phyloP scores from a whole-genome alignment of 2,329 filamentous ascomycete genomes.

The Penicillium sclerotigenum region DNA sequence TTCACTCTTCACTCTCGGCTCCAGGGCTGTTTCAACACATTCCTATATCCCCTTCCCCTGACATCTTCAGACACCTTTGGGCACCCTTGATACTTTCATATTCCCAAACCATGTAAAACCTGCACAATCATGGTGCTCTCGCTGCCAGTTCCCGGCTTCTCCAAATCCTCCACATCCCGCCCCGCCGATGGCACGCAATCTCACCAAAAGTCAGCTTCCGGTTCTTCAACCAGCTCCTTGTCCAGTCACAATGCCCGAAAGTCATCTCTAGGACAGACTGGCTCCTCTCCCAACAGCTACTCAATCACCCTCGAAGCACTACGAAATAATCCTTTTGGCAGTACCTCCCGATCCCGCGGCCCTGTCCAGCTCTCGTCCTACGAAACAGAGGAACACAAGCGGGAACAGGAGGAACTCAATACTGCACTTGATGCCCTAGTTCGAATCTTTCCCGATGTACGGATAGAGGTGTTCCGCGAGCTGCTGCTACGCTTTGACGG shows the following conservation, averaged over 20 bases:
- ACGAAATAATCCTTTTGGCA: slow-evolving; percentile 45
- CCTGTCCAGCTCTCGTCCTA: slow-evolving; percentile 17
- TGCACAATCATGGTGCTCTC: slow-evolving; percentile 38
- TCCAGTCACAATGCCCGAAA: slow-evolving; percentile 14
- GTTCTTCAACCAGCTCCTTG: slow-evolving; percentile 14
- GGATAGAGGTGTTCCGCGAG: slow-evolving; percentile 48
- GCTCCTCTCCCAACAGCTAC: slow-evolving; percentile 22
- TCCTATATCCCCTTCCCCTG: not conserved
- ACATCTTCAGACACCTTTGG: not conserved
- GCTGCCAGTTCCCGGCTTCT: slow-evolving; percentile 37
- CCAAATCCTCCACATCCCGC: slow-evolving; percentile 30
- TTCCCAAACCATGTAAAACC: slow-evolving; percentile 30
- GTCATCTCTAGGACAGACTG: slow-evolving; percentile 9
- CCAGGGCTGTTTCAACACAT: not conserved
- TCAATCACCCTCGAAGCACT: slow-evolving; percentile 45
- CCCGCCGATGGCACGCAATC: slow-evolving; percentile 26
- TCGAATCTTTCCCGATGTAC: slow-evolving; percentile 46
- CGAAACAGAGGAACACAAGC: slow-evolving; percentile 31
- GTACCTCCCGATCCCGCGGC: slow-evolving; percentile 24
- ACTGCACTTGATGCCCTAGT: slow-evolving; percentile 40
- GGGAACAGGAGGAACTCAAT: slow-evolving; percentile 43
- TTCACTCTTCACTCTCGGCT: not conserved
- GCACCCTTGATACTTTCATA: not conserved
- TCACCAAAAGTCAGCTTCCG: slow-evolving; percentile 14
- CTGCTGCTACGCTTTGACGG: slow-evolving; percentile 47